These are phyloP conservation scores for Warburgia ugandensis DNA, from an alignment of 164 flowering plant genomes.

Conservation along the genomic window DNA sequence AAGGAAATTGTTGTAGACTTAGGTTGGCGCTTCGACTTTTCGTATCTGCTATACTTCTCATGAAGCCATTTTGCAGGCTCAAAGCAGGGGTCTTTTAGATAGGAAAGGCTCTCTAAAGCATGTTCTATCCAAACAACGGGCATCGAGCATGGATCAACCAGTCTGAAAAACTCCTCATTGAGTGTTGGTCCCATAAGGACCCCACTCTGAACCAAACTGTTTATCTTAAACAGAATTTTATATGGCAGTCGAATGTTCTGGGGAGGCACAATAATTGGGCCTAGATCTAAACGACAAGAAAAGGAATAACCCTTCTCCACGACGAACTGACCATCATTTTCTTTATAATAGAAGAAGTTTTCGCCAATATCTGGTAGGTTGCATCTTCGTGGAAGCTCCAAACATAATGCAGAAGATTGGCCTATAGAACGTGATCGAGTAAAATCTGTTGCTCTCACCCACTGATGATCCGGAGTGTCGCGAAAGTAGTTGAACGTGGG, in stretches of 20 bases:
- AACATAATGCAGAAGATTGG: too few relatives aligned
- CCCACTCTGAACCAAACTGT: slow-evolving; percentile 61
- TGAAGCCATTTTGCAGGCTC: slow-evolving; percentile 49
- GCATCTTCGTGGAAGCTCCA: too few relatives aligned
- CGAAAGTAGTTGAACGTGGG: too few relatives aligned
- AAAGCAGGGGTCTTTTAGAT: too few relatives aligned
- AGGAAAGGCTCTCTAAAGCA: too few relatives aligned
- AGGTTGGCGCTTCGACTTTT: slow-evolving; percentile 19
- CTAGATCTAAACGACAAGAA: slow-evolving; percentile 33
- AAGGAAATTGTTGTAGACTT: slow-evolving; percentile 31
- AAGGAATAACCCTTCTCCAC: slow-evolving; percentile 33
- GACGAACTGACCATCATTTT: slow-evolving; percentile 25
- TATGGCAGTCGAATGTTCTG: too few relatives aligned
- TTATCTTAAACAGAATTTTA: slow-evolving; percentile 55
- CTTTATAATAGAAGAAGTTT: slow-evolving; percentile 36
- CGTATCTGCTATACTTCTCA: slow-evolving; percentile 44
- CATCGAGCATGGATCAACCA: too few relatives aligned
- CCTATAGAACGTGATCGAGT: slow-evolving; percentile 49
- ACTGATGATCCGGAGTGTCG: too few relatives aligned
- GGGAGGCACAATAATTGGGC: slow-evolving; percentile 54
- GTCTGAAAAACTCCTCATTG: slow-evolving; percentile 32
- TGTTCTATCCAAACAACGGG: too few relatives aligned
- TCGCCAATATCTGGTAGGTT: too few relatives aligned
- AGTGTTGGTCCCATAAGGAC: slow-evolving; percentile 57
- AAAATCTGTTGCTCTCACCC: slow-evolving; percentile 66